Base-by-base conservation (phyloP, 176 grass and related monocot species). In the Phoenix roebelenii region DNA sequence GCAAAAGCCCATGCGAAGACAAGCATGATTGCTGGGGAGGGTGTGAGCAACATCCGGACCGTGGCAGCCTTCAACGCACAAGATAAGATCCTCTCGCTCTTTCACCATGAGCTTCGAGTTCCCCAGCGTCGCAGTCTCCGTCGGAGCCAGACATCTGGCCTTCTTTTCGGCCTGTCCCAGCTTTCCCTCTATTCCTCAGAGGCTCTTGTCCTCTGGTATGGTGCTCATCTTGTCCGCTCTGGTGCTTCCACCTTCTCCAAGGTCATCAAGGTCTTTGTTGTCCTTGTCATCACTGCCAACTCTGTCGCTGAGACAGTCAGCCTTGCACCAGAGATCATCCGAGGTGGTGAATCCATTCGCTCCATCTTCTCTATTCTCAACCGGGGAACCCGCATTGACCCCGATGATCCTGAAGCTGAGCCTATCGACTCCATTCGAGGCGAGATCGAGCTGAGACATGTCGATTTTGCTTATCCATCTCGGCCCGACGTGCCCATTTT, bases 251-350 rank as follows among this genome's bases (percentile, higher is more conserved):
- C 87, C 55, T 98, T 98, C 85, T 92, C 84, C 60, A 93, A 92
- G 78, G 88, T 93, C 70, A 98, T 98, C 70, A 98, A 98, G 74
- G 87, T 92, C 44, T 98, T 98, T 54, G 88, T 98, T 15, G 94
- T 98, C 65, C 88, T 98, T 29, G 88, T 98, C 14, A 85, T 98
- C 22, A 98, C 94, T 7, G 94, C 93, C 56, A 92, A 92, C 70
- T 92, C 88, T 0, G 88, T 98, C 0, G 94, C 94, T 0, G 94
- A 98, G 75, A 92, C 94, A 0, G 85, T 98, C 55, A 92, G 88
- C 63, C 88, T 98, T 3, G 88, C 94, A 4, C 93, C 94, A 0
- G 94, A 98, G 72, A 98, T 98, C 3, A 28, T 93, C 60, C 87
- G 88, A 0, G 94, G 94, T 12, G 87, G 84, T 0, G 84, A 98